These are phyloP conservation scores for Brassica napus DNA, from an alignment of 345 rosid species.

Conservation along the genomic window Da-Ae NC_063436.1:3881501-3882000, in stretches of 20 bases:
- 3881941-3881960: not conserved
- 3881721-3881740: conserved; percentile 61
- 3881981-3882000: not conserved
- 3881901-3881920: not conserved
- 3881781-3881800: conserved; percentile 85
- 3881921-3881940: not conserved
- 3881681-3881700: no score
- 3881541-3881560: not conserved
- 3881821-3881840: conserved; percentile 54
- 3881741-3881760: conserved; percentile 61
- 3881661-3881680: not conserved
- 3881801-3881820: conserved; percentile 84
- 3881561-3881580: not conserved
- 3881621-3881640: not conserved
- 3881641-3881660: not conserved
- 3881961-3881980: not conserved
- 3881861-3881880: not conserved
- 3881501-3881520: conserved; percentile 82
- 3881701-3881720: conserved; percentile 50
- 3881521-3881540: conserved; percentile 37
- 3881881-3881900: no score
- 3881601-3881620: not conserved
- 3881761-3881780: conserved; percentile 62
- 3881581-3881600: not conserved
- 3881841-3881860: not conserved